Conservation (phyloP, 75 land plant genomes). For the Cupressus sempervirens region DNA sequence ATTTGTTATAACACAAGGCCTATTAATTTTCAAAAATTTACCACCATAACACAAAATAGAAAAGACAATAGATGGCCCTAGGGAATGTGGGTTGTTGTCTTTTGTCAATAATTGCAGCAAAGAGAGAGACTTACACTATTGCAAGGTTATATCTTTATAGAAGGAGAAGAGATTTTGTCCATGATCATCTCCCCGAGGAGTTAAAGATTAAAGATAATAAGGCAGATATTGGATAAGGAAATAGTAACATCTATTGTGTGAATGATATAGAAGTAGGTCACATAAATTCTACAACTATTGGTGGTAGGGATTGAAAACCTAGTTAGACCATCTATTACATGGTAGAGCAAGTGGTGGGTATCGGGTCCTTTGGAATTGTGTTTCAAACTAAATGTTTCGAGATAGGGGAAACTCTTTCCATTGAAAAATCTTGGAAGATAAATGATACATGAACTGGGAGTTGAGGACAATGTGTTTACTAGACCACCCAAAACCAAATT, state of each 20-base stretch:
- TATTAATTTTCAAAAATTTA: too few relatives aligned
- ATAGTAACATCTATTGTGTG: slow-evolving; percentile 41
- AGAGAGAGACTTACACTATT: not conserved
- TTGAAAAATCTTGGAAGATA: slow-evolving; percentile 91
- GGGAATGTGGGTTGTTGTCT: slow-evolving; percentile 16
- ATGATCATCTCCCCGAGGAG: slow-evolving; percentile 37
- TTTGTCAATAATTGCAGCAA: slow-evolving; percentile 23
- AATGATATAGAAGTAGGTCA: slow-evolving; percentile 53
- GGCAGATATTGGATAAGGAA: slow-evolving; percentile 31
- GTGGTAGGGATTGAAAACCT: slow-evolving; percentile 50
- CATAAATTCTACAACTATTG: slow-evolving; percentile 48
- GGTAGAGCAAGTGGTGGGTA: slow-evolving; percentile 92
- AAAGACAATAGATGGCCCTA: slow-evolving; percentile 29
- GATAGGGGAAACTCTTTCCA: slow-evolving; percentile 89
- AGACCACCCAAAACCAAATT: slow-evolving; percentile 81
- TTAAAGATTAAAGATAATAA: slow-evolving; percentile 49
- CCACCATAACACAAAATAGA: too few relatives aligned
- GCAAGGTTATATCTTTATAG: not conserved
- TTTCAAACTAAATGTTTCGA: slow-evolving; percentile 94
- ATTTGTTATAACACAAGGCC: too few relatives aligned
- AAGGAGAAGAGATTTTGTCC: slow-evolving; percentile 16
- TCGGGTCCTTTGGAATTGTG: slow-evolving; percentile 90
- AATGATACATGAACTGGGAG: slow-evolving; percentile 82
- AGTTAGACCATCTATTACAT: slow-evolving; percentile 86
- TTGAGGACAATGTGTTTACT: slow-evolving; percentile 78